Percentiles rank a stretch among this genome's conserved stretches.
Conservation (phyloP, 257 asterid species). For the Solanum clarkiae region DNA sequence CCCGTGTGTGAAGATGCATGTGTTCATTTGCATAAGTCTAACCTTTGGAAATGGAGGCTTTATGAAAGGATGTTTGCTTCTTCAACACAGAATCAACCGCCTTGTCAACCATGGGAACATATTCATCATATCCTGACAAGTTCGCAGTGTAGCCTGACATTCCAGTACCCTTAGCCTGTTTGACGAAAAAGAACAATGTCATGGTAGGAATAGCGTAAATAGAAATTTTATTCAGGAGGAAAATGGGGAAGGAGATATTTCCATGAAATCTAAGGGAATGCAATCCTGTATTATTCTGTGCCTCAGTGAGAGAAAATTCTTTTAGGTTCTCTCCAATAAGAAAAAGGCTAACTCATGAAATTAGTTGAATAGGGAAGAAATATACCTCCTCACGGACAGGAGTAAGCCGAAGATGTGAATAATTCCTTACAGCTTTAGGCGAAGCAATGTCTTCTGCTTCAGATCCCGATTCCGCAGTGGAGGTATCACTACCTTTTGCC, state of each 20-base stretch:
- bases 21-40: neutral
- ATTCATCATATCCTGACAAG: constrained; percentile 57
- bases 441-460: constrained; percentile 79
- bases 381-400: constrained; percentile 71
- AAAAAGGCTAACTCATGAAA: neutral
- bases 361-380: neutral
- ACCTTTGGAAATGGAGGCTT: constrained; percentile 37
- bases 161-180: constrained; percentile 52
- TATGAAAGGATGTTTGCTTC: constrained; percentile 32
- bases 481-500: constrained; percentile 60
- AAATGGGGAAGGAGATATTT: neutral
- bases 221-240: neutral
- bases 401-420: constrained; percentile 54
- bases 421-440: constrained; percentile 43
- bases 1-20: neutral
- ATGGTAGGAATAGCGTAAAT: neutral
- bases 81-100: constrained; percentile 65
- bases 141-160: constrained; percentile 23
- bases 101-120: constrained; percentile 81
- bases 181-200: neutral
- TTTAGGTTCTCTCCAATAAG: neutral
- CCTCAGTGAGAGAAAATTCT: neutral
- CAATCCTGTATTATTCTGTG: neutral
- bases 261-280: neutral
- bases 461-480: constrained; percentile 74